Evolutionary conservation across 1,284 basidiomycete species (phyloP).

Genomic region (Xerocomus nothofagi): DNA sequence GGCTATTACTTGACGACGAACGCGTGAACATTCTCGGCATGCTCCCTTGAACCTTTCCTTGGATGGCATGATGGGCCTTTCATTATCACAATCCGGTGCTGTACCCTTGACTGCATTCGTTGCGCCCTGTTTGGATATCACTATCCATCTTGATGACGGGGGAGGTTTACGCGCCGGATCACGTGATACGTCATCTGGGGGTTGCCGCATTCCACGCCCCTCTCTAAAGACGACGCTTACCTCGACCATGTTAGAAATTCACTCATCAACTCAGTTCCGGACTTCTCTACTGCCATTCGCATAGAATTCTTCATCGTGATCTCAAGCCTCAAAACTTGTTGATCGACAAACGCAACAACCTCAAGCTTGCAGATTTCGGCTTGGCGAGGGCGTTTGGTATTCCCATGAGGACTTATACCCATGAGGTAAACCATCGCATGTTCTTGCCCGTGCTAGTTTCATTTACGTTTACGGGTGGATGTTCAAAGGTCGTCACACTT

Average conservation of each 20-base stretch:
- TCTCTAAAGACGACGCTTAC: constrained; percentile 15
- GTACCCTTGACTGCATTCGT: not conserved
- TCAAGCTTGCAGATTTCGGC: constrained; percentile 97
- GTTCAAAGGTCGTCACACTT: constrained; percentile 90
- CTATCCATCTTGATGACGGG: constrained; percentile 18
- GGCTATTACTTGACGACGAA: constrained; percentile 12
- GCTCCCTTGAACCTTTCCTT: constrained; percentile 21
- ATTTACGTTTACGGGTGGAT: constrained; percentile 5
- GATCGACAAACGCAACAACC: constrained; percentile 87
- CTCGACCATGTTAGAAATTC: constrained; percentile 66
- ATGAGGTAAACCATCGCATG: constrained; percentile 69
- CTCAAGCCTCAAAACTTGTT: constrained; percentile 97
- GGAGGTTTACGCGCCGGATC: constrained; percentile 30
- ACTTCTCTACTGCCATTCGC: constrained; percentile 93
- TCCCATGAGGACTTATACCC: constrained; percentile 96
- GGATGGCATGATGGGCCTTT: constrained; percentile 17
- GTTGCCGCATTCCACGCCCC: not conserved
- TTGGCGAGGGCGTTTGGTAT: constrained; percentile 97
- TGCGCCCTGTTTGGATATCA: constrained; percentile 24
- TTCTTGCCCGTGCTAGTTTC: not conserved
- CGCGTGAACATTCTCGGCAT: no score
- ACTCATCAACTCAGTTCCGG: constrained; percentile 86
- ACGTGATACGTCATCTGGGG: constrained; percentile 25
- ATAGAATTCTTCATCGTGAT: constrained; percentile 95
- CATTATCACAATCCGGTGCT: constrained; percentile 4